Evolutionary conservation across 2,329 filamentous ascomycete genomes (phyloP).

Genomic region (Fusarium algeriense): DNA sequence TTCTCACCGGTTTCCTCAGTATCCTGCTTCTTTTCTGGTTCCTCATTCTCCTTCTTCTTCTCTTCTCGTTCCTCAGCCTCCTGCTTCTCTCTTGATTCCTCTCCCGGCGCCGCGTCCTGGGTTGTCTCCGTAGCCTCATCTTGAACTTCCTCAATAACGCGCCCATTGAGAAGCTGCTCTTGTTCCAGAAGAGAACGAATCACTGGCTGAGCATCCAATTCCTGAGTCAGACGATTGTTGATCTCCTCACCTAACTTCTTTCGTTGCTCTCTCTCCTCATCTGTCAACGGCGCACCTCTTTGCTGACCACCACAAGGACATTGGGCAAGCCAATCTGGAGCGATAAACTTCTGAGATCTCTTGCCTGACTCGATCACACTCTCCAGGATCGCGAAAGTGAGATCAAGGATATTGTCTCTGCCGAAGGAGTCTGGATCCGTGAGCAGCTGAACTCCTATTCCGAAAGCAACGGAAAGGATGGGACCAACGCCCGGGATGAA

Average conservation of each 20-base stretch:
- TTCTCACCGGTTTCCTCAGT: background rate
- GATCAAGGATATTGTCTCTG: background rate
- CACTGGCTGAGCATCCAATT: background rate
- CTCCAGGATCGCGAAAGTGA: background rate
- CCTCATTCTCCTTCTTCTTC: no score
- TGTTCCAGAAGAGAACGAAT: background rate
- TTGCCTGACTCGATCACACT: background rate
- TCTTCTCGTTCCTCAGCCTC: rapidly evolving
- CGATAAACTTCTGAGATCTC: constrained; percentile 1
- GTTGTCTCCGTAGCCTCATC: background rate
- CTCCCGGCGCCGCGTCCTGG: rapidly evolving
- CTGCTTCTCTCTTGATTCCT: rapidly evolving
- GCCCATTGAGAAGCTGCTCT: background rate
- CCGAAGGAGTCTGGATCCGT: background rate
- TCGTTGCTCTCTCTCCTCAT: background rate
- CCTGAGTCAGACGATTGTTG: background rate
- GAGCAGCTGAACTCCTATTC: constrained; percentile 8
- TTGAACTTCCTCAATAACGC: background rate
- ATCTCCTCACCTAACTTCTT: constrained; percentile 3
- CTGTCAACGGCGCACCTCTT: rapidly evolving
- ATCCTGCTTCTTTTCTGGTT: rapidly evolving
- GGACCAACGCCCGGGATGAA: constrained; percentile 1
- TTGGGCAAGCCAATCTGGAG: background rate
- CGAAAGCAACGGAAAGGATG: constrained; percentile 3
- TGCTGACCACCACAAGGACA: background rate